Base-by-base conservation (phyloP, 1,284 basidiomycete species). In the Marasmius fiardii region DNA sequence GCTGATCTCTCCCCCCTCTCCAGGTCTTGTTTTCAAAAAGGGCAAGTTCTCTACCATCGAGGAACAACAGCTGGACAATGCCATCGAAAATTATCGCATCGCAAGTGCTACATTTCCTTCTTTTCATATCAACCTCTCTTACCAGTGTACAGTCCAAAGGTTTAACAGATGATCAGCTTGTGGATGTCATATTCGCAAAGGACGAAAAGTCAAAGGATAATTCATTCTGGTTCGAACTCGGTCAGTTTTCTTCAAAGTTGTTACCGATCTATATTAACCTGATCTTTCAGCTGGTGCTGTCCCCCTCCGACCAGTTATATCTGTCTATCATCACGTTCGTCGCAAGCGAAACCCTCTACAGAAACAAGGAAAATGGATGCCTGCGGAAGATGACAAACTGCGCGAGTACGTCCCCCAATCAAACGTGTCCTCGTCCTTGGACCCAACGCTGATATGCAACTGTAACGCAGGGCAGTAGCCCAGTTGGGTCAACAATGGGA, bases 11-110 rank as follows among this genome's bases (percentile, higher is more conserved):
- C n/a, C n/a, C n/a, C n/a, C n/a, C n/a, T n/a, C n/a, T 55, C 31
- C 54, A 92, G 90, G 90, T 28, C 77, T 93, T 18, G 78, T 88
- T 3, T 93, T 88, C 67, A 92, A 88, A 69, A 90, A 90, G 67
- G 91, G 91, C 18, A 90, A 90, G 65, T 93, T 93, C 64, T 89
- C 88, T 16, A 80, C 82, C 1, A 82, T 83, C 43, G 91, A 93
- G 65, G 86, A 86, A 59, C 77, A 81, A 21, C 81, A 83, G 59
- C 68, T 93, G 1, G 78, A 74, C 58, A 68, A 69, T 16, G 87
- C 88, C 5, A 82, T 93, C 33, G 82, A 86, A 57, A 68, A 70
- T 3, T 92, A 86, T 66, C 78, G 81, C 53, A 63, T 69, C 26
- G 89, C 88, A 62, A 52, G 83, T 71, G 5, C 54, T 24, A 39